Percentiles rank a stretch among this genome's conserved stretches.
Evolutionary conservation across 2,329 filamentous ascomycete species (phyloP).

Genomic region (Chaetomium globosum): DNA sequence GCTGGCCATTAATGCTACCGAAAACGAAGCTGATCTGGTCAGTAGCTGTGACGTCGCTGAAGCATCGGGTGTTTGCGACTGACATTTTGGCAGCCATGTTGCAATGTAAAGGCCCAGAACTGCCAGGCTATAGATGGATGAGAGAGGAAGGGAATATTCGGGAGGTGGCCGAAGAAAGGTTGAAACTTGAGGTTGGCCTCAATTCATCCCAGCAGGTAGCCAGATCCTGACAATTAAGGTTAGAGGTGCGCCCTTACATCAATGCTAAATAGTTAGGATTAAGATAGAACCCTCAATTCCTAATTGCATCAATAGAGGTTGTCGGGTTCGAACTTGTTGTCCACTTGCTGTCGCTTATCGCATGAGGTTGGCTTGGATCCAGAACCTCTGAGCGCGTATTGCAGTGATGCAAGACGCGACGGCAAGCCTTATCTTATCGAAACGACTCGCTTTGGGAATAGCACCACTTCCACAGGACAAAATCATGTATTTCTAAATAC

Average conservation of each 20-base stretch:
- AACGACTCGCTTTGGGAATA: not conserved
- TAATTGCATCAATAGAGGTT: not conserved
- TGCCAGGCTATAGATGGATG: not conserved
- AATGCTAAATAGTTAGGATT: not conserved
- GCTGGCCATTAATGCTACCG: conserved; percentile 78
- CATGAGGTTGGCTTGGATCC: not conserved
- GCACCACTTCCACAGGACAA: not conserved
- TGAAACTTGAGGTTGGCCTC: not conserved
- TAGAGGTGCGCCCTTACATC: not conserved
- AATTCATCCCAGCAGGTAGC: not conserved
- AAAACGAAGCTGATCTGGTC: conserved; percentile 67
- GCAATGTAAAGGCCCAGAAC: not conserved
- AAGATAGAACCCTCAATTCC: not conserved
- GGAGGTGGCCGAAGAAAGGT: not conserved
- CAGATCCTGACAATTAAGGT: not conserved
- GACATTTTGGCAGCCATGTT: conserved; percentile 37
- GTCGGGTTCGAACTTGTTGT: not conserved
- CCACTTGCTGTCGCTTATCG: not conserved
- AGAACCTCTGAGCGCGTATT: not conserved
- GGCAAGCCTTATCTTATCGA: conserved; percentile 17
- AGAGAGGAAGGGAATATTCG: not conserved
- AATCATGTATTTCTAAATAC: not conserved
- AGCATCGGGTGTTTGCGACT: conserved; percentile 28
- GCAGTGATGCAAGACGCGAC: conserved; percentile 21
- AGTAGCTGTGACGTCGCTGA: conserved; percentile 30